Evolutionary conservation across 2,329 filamentous ascomycete species (phyloP).

Genomic region (Xylaria sp.): DNA sequence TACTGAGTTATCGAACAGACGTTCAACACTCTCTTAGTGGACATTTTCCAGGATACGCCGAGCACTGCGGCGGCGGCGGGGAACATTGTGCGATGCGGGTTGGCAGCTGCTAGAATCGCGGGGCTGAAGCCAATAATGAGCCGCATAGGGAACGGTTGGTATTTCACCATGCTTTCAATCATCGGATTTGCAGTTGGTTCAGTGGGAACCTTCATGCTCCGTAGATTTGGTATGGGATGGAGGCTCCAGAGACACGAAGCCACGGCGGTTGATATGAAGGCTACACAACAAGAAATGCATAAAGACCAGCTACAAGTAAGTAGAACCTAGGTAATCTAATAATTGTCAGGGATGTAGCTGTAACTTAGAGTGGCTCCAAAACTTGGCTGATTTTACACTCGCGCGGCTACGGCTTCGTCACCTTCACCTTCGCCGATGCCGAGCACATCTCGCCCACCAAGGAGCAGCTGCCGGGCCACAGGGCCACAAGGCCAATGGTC

Average conservation of each 20-base stretch:
- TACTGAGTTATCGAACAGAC: not conserved
- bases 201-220: not conserved
- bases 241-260: not conserved
- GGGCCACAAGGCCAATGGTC: too few relatives aligned
- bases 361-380: too few relatives aligned
- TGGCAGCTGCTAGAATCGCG: not conserved
- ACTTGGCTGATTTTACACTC: too few relatives aligned
- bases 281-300: too few relatives aligned
- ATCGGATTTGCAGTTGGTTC: not conserved
- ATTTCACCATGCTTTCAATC: not conserved
- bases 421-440: too few relatives aligned
- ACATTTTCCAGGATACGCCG: not conserved
- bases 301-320: too few relatives aligned
- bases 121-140: not conserved
- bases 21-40: not conserved
- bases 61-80: not conserved
- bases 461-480: too few relatives aligned
- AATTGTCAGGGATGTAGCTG: too few relatives aligned
- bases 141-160: not conserved
- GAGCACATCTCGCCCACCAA: too few relatives aligned
- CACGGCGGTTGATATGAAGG: too few relatives aligned
- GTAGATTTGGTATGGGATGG: not conserved
- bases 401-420: too few relatives aligned
- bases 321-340: too few relatives aligned
- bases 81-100: not conserved